Conservation (phyloP, 306 rosid species). For the Acacia confusa region DNA sequence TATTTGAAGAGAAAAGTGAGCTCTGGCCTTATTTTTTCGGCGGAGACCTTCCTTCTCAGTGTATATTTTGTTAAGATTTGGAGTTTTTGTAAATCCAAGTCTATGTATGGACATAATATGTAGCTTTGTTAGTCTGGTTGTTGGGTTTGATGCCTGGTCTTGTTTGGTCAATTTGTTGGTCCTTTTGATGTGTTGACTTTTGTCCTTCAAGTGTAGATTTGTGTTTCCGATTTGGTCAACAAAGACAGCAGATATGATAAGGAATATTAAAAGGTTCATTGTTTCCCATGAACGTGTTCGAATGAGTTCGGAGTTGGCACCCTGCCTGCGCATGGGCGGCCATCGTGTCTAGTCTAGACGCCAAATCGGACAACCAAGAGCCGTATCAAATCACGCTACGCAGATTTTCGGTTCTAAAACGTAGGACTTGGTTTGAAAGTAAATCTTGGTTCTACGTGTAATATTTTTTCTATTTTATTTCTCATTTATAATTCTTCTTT, state of each 20-base stretch:
- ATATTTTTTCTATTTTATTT: too few species aligned
- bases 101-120: slow-evolving; percentile 34
- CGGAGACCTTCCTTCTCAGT: slow-evolving; percentile 43
- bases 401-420: too few species aligned
- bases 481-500: too few species aligned
- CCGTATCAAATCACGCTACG: background rate
- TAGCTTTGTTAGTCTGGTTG: slow-evolving; percentile 22
- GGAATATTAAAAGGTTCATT: background rate
- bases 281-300: background rate
- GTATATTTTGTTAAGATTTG: slow-evolving; percentile 43
- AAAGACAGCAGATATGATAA: slow-evolving; percentile 2
- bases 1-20: slow-evolving; percentile 49
- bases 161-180: background rate
- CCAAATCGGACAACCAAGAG: background rate
- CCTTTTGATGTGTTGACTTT: background rate
- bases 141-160: slow-evolving; percentile 8
- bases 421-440: too few species aligned
- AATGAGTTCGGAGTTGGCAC: background rate
- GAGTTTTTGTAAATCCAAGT: slow-evolving; percentile 58
- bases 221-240: slow-evolving; percentile 20
- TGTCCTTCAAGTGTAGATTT: slow-evolving; percentile 19
- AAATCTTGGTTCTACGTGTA: too few species aligned
- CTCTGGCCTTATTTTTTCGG: slow-evolving; percentile 45
- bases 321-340: background rate
- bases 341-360: background rate